Conservation (phyloP, 2,329 filamentous ascomycete genomes). For the Aspergillus versicolor region DNA sequence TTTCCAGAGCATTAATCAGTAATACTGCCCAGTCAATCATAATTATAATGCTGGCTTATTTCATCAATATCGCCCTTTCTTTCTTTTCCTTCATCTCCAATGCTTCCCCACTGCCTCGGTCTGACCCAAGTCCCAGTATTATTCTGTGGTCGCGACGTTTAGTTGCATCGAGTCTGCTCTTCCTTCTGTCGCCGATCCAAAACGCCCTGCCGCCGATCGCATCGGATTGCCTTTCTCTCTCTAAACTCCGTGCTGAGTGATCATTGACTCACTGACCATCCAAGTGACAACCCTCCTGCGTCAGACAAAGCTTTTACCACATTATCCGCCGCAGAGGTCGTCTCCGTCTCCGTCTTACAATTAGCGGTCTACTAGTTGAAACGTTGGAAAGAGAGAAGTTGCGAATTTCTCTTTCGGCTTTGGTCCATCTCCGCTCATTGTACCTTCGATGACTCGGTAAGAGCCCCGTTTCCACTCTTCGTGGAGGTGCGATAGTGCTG, state of each 20-base stretch:
- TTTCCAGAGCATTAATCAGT: too few relatives aligned
- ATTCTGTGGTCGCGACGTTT: not conserved
- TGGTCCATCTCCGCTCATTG: not conserved
- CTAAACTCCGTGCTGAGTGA: not conserved
- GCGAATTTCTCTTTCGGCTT: conserved; percentile 1
- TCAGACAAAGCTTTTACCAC: conserved; percentile 1
- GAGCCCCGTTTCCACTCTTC: conserved; percentile 18
- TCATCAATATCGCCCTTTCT: not conserved
- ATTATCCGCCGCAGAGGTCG: not conserved
- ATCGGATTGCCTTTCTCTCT: not conserved
- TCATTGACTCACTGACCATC: conserved; percentile 7
- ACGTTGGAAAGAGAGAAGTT: not conserved
- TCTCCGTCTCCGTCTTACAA: not conserved
- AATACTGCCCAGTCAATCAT: too few relatives aligned
- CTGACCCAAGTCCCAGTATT: not conserved
- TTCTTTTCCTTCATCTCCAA: not conserved
- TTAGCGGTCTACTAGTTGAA: not conserved
- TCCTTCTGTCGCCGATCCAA: not conserved
- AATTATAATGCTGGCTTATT: not conserved
- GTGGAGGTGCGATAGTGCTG: conserved; percentile 24
- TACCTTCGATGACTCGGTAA: conserved; percentile 23
- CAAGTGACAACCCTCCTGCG: not conserved
- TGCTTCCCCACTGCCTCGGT: not conserved
- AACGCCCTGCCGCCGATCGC: not conserved
- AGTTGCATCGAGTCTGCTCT: not conserved